phyloP scores from a whole-genome alignment of 805 yeast species.

The Wickerhamiella allomyrinae region DNA sequence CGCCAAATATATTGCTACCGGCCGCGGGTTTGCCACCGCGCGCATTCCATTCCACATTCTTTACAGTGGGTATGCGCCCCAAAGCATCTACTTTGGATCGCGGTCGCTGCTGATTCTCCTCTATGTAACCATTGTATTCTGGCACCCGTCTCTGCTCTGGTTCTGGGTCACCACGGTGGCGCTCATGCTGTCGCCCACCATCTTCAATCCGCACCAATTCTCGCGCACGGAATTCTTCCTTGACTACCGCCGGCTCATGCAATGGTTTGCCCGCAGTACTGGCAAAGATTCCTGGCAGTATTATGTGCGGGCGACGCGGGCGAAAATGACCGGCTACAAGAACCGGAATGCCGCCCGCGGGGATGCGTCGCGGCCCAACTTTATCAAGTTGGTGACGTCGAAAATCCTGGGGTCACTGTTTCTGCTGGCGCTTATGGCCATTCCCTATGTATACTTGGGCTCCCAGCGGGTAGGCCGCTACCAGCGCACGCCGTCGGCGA shows the following conservation, averaged over 20 bases:
- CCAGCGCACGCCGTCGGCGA: conserved; percentile 25
- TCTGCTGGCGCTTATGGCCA: conserved; percentile 37
- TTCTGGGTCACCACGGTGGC: conserved; percentile 85
- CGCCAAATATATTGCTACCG: conserved; percentile 70
- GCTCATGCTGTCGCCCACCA: conserved; percentile 69
- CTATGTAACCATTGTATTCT: conserved; percentile 45
- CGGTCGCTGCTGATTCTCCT: conserved; percentile 37
- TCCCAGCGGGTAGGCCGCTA: conserved; percentile 55
- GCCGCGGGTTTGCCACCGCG: conserved; percentile 68
- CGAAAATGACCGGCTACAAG: conserved; percentile 74
- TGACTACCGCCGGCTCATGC: conserved; percentile 71
- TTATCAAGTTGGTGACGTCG: conserved; percentile 52
- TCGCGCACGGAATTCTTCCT: conserved; percentile 77
- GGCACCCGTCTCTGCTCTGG: conserved; percentile 80
- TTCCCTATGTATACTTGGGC: conserved; percentile 58
- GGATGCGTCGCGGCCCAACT: conserved; percentile 49
- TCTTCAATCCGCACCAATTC: conserved; percentile 91
- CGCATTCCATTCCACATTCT: conserved; percentile 52
- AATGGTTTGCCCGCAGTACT: conserved; percentile 45
- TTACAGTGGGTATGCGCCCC: conserved; percentile 55
- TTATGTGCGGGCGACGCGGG: conserved; percentile 48
- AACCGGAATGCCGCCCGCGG: conserved; percentile 22
- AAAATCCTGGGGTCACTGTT: conserved; percentile 52
- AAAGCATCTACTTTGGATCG: conserved; percentile 52
- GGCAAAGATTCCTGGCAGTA: conserved; percentile 51